Base-by-base conservation (phyloP, 257 asterid species). In the Primulina eburnea region DNA sequence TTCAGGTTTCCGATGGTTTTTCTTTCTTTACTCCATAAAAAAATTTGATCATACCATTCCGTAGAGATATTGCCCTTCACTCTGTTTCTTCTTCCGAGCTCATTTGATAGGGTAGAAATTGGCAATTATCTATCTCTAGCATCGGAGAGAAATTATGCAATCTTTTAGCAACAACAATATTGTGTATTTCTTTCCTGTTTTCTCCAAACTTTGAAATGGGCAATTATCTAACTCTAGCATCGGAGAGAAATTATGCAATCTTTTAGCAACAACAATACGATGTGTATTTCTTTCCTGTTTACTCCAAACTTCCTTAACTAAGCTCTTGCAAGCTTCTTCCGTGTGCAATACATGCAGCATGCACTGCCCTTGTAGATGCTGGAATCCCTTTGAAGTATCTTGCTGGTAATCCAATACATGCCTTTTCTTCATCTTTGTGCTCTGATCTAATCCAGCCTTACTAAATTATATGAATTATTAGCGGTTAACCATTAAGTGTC, bases 351-450 rank as follows among this genome's bases (percentile, higher is more conserved):
- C 93, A 93, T 70, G 99, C 95, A 57, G 84, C 92, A n/a, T 90
- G 96, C 75, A 90, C 92, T 76, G 99, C 99, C 61, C 95, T 93
- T 65, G 72, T 87, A 71, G 96, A 90, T 81, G 96, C 97, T 73
- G 97, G 96, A 24, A 81, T 93, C 78, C 97, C 96, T 72, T 79
- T 90, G 82, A 90, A 89, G 76, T 88, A 84, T 72, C 85, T 89
- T 52, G 95, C 96, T 37, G 96, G 99, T 89, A 87, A 71, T 56
- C 14, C 30, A 52, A 38, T 66, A 37, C 35, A 14, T 43, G 35
- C 32, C 17, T 5, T 34, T n/a, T 69, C 62, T 50, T 64, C 52
- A 40, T 50, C 65, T 59, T 66, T 53, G 52, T 35, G 57, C 68
- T 77, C 67, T 60, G 4, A 21, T 47, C 21, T 29, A 60, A 43